Evolutionary conservation across 192 early-diverging fungal genomes (phyloP).

Genomic region (Rhizophagus prolifer): DNA sequence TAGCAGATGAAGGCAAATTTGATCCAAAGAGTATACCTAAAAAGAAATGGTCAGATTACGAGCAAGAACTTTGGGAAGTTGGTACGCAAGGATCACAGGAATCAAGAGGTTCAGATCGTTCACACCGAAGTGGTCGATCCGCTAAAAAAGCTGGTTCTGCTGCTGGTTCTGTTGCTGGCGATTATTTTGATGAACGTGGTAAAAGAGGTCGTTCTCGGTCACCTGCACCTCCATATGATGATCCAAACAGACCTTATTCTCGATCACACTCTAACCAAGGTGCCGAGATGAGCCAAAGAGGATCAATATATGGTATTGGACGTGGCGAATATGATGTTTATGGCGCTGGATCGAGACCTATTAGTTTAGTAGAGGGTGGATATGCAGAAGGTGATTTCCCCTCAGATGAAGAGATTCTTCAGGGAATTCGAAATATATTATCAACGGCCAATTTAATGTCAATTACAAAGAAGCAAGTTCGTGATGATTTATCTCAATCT

Average conservation of each 20-base stretch:
- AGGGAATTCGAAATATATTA: constrained; percentile 75
- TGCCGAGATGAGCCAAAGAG: background rate
- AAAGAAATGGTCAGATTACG: constrained; percentile 82
- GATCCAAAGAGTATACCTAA: constrained; percentile 73
- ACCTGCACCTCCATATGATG: constrained; percentile 35
- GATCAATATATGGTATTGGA: background rate
- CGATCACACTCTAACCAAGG: background rate
- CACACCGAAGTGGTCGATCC: constrained; percentile 33
- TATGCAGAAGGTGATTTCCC: constrained; percentile 34
- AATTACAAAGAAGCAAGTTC: constrained; percentile 98
- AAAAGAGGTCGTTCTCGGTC: constrained; percentile 35
- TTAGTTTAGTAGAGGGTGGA: constrained; percentile 11
- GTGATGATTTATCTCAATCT: constrained; percentile 75
- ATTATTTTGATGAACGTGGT: constrained; percentile 20
- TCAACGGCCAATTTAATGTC: constrained; percentile 90
- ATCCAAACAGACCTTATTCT: background rate
- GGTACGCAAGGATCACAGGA: constrained; percentile 50
- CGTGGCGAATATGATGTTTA: constrained; percentile 20
- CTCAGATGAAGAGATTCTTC: constrained; percentile 67
- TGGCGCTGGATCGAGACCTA: constrained; percentile 1
- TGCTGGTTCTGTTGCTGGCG: constrained; percentile 47
- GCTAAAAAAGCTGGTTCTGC: constrained; percentile 12
- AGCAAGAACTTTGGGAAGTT: constrained; percentile 71
- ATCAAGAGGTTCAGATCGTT: constrained; percentile 48
- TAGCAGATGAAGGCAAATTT: constrained; percentile 72